These are phyloP conservation scores for Phytophthora meadii DNA, from an alignment of 352 stramenopile genomes.

Conservation along the genomic window DNA sequence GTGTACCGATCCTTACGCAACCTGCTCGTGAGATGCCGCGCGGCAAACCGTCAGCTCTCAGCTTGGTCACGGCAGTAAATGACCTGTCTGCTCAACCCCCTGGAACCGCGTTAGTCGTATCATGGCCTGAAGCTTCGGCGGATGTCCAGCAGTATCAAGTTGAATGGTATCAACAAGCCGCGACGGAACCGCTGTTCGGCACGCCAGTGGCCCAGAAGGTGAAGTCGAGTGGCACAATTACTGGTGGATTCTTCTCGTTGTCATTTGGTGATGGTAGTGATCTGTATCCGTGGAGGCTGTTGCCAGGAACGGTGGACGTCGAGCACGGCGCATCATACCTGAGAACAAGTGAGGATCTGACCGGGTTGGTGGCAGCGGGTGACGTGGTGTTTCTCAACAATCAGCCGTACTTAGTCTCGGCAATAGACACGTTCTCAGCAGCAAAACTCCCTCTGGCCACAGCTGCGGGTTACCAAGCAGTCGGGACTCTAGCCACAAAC, in stretches of 20 bases:
- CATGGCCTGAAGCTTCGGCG: slow-evolving; percentile 51
- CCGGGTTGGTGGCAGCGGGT: slow-evolving; percentile 79
- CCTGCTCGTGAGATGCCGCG: slow-evolving; percentile 73
- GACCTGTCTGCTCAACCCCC: slow-evolving; percentile 36
- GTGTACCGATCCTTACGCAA: slow-evolving; percentile 46
- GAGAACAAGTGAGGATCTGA: slow-evolving; percentile 89
- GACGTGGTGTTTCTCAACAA: slow-evolving; percentile 86
- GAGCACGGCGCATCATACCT: slow-evolving; percentile 66
- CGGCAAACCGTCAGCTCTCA: slow-evolving; percentile 52
- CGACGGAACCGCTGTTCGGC: slow-evolving; percentile 67
- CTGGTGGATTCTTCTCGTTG: slow-evolving; percentile 66
- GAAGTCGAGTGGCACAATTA: slow-evolving; percentile 55
- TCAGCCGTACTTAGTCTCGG: slow-evolving; percentile 78
- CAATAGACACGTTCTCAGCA: slow-evolving; percentile 74
- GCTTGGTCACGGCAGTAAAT: slow-evolving; percentile 47
- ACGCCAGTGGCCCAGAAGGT: slow-evolving; percentile 59
- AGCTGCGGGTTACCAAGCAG: slow-evolving; percentile 35
- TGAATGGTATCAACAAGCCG: slow-evolving; percentile 77
- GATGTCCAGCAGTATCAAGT: slow-evolving; percentile 54
- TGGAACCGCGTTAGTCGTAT: slow-evolving; percentile 59
- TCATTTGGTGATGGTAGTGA: slow-evolving; percentile 54
- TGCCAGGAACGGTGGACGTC: slow-evolving; percentile 65
- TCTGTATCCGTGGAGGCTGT: slow-evolving; percentile 40
- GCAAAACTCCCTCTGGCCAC: slow-evolving; percentile 67
- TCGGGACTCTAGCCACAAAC: slow-evolving; percentile 18